Evolutionary conservation across 441 rosid genomes (phyloP).

Genomic region (Brassica balearica): DNA sequence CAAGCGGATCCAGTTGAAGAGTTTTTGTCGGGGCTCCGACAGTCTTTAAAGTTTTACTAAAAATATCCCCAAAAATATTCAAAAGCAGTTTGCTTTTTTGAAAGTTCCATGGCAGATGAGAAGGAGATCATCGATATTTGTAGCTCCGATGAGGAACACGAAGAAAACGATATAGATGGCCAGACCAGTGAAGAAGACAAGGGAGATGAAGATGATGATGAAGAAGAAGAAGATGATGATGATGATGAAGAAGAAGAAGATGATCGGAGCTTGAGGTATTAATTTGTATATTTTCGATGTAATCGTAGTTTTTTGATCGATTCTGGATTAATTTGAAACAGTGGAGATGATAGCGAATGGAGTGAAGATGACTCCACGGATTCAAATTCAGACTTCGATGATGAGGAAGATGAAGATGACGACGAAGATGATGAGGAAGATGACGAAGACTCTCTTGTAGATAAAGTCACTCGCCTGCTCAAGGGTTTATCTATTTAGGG

Average conservation of each 20-base stretch:
- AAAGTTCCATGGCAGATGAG: slow-evolving; percentile 34
- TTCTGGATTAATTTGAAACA: slow-evolving; percentile 22
- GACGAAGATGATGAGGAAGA: slow-evolving; percentile 19
- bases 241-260: slow-evolving; percentile 36
- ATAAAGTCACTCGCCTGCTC: slow-evolving; percentile 43
- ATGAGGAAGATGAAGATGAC: slow-evolving; percentile 13
- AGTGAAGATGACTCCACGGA: slow-evolving; percentile 33
- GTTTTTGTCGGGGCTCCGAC: slow-evolving; percentile 37
- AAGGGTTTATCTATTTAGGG: slow-evolving; percentile 46
- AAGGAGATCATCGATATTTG: slow-evolving; percentile 17
- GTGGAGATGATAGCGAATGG: slow-evolving; percentile 36
- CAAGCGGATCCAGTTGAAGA: slow-evolving; percentile 17
- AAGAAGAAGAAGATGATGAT: slow-evolving; percentile 9
- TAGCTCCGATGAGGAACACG: slow-evolving; percentile 44
- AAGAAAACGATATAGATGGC: slow-evolving; percentile 27
- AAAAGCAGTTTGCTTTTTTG: slow-evolving; percentile 30
- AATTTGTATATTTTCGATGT: background rate
- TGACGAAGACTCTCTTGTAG: slow-evolving; percentile 30
- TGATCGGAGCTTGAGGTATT: slow-evolving; percentile 39
- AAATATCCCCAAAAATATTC: background rate
- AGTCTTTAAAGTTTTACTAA: background rate
- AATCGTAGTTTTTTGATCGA: background rate
- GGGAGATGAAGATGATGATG: slow-evolving; percentile 11
- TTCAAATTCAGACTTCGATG: slow-evolving; percentile 24
- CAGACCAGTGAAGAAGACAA: slow-evolving; percentile 26